Conservation (phyloP, 176 grass and related monocot genomes). For the Lolium perenne region DNA sequence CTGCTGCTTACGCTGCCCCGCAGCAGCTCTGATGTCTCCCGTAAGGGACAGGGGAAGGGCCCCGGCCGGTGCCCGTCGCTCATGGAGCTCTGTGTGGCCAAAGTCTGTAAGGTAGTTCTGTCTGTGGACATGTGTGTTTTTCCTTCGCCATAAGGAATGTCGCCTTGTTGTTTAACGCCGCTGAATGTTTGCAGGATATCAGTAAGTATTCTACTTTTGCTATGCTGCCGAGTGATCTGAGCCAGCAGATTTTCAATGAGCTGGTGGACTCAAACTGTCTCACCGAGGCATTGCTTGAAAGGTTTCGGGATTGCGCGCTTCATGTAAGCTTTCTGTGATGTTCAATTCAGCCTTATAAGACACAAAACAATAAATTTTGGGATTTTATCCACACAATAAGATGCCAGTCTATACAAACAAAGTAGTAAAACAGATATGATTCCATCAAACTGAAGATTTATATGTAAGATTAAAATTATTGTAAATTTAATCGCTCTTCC, state of each 20-base stretch:
- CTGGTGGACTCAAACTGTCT: slow-evolving; percentile 66
- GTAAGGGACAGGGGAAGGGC: slow-evolving; percentile 48
- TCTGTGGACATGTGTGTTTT: slow-evolving; percentile 23
- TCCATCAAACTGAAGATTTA: slow-evolving; percentile 19
- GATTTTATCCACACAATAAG: neutral
- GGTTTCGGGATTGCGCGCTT: slow-evolving; percentile 80
- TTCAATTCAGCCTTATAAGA: too few relatives aligned
- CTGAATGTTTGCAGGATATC: slow-evolving; percentile 66
- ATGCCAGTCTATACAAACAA: neutral
- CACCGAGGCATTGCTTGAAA: slow-evolving; percentile 61
- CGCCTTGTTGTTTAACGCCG: slow-evolving; percentile 8
- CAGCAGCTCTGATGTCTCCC: slow-evolving; percentile 49
- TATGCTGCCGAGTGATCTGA: slow-evolving; percentile 88
- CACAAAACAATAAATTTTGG: neutral
- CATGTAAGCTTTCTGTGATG: slow-evolving; percentile 52
- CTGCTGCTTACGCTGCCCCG: slow-evolving; percentile 71
- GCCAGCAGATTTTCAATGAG: slow-evolving; percentile 92
- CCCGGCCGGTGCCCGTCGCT: slow-evolving; percentile 63
- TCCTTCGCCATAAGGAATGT: neutral
- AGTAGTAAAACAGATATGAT: neutral
- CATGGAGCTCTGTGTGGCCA: slow-evolving; percentile 87
- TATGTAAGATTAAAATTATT: slow-evolving; percentile 10
- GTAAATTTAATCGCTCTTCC: neutral
- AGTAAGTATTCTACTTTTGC: slow-evolving; percentile 73
- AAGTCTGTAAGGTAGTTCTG: slow-evolving; percentile 70